Conservation (phyloP, 768 basidiomycete genomes). For the Dentipellis fragilis region DNA sequence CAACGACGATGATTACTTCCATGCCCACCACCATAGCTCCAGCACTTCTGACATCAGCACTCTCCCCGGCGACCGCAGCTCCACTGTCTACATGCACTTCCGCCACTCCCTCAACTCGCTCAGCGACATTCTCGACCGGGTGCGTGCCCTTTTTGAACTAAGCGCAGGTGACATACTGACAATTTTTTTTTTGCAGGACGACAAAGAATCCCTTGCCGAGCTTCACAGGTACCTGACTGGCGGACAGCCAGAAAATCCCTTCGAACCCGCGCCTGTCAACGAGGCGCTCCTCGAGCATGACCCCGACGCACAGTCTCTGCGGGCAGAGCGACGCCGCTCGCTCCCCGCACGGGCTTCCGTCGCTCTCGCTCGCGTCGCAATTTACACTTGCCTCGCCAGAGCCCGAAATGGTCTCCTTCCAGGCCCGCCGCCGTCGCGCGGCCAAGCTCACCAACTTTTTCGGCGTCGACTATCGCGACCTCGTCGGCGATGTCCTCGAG, state of each 20-base stretch:
- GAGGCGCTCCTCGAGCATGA: slow-evolving; percentile 6
- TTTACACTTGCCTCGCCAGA: slow-evolving; percentile 30
- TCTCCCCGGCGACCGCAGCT: slow-evolving; percentile 11
- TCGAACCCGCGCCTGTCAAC: neutral
- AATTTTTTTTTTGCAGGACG: slow-evolving; percentile 40
- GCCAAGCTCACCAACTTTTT: slow-evolving; percentile 85
- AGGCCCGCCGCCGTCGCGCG: slow-evolving; percentile 60
- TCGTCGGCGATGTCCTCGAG: slow-evolving; percentile 69
- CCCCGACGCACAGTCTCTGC: slow-evolving; percentile 5
- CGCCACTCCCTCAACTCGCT: slow-evolving; percentile 77
- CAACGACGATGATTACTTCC: neutral
- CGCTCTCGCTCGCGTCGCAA: slow-evolving; percentile 48
- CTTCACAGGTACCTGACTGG: slow-evolving; percentile 57
- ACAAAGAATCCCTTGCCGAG: slow-evolving; percentile 62
- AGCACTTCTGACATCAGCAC: neutral
- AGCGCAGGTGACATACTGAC: slow-evolving; percentile 1
- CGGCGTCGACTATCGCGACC: slow-evolving; percentile 73
- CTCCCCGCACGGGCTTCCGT: slow-evolving; percentile 57
- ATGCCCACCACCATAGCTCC: neutral
- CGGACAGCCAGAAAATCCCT: neutral
- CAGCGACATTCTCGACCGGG: slow-evolving; percentile 68
- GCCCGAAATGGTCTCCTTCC: slow-evolving; percentile 47
- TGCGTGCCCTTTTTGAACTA: slow-evolving; percentile 27
- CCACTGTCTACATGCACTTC: slow-evolving; percentile 59
- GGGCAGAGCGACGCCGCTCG: slow-evolving; percentile 28